Evolutionary conservation across 2,329 filamentous ascomycete genomes (phyloP), one percentile per base, ranked within the genome.

Genomic region (Exophiala bonariae): DNA sequence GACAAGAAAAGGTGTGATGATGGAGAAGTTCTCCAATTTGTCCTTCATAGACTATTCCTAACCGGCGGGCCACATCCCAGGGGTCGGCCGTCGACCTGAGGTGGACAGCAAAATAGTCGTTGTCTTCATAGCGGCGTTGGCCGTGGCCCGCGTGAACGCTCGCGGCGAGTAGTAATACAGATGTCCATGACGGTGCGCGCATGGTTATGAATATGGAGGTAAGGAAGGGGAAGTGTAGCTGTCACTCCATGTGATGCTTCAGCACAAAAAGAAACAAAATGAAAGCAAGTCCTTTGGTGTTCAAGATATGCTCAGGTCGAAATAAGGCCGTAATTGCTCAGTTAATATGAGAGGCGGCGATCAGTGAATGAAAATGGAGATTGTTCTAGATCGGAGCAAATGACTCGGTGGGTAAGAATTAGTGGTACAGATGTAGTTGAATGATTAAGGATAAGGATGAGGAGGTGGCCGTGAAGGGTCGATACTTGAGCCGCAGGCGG

Each of bases 31-130:
- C 81, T 56, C 87, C 87, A 14, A 97, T 77, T 37, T 81, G 81
- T 30, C 92, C 92, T 61, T 96, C 87, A 67, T 96, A 85, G 35
- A 79, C 76, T 38, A 96, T 75, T 16, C 88, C 89, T 7, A 99
- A 74, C 17, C 82, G 77, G 36, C 74, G 71, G 20, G 90, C 90
- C 54, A 96, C 76, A 32, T 85, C 76, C 18, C 79, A 70, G 13
- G 90, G 89, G 11, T 82, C 76, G 5, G 80, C 75, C 30, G 79
- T 74, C 10, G 80, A 72, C 49, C 86, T 81, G 61, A 99, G 79
- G 57, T 96, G 87, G 37, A 99, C 77, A 55, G 95, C 90, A 66
- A 97, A 96, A 72, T 95, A 97, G 68, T 99, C 92, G 69, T 90
- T 82, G 31, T 80, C 77, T 40, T 86, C 80, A 74, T 95, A 88